phyloP scores from a whole-genome alignment of 257 asterid genomes.

The Capsicum chinense region DNA sequence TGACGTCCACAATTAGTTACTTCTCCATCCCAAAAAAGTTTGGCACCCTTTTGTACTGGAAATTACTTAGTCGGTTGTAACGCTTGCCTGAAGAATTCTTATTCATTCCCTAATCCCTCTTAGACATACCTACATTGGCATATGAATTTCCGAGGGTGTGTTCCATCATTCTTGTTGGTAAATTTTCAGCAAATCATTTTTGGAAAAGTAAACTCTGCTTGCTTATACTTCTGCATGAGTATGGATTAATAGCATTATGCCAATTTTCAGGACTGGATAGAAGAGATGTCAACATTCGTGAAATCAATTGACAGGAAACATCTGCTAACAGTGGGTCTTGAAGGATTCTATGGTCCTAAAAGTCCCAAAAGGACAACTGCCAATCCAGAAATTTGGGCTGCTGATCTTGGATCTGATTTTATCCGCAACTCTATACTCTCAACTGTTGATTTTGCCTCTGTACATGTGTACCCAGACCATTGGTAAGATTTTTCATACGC shows the following conservation, averaged over 20 bases:
- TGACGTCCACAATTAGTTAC: background rate
- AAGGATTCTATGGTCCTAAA: conserved; percentile 97
- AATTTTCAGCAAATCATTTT: background rate
- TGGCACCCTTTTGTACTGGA: background rate
- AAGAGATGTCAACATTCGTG: conserved; percentile 87
- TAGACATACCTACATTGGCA: background rate
- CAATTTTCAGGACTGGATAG: conserved; percentile 91
- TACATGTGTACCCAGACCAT: conserved; percentile 95
- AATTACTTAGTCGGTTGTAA: background rate
- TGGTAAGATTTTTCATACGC: conserved; percentile 60
- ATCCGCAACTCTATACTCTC: conserved; percentile 84
- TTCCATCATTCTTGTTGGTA: background rate
- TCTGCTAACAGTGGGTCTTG: conserved; percentile 90
- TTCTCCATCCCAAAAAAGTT: background rate
- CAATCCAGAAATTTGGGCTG: conserved; percentile 94
- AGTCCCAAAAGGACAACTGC: conserved; percentile 72
- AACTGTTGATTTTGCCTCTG: conserved; percentile 90
- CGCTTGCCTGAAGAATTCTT: background rate
- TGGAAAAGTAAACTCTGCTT: background rate
- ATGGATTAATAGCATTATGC: conserved; percentile 31
- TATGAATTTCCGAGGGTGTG: background rate
- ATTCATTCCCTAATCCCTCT: background rate
- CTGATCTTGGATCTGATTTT: conserved; percentile 94
- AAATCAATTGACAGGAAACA: conserved; percentile 88
- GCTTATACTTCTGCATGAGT: background rate